A percentile compares a stretch with the other conserved stretches of the same genome.
Evolutionary conservation across 345 rosid genomes (phyloP).

Genomic region (Toxicodendron radicans): DNA sequence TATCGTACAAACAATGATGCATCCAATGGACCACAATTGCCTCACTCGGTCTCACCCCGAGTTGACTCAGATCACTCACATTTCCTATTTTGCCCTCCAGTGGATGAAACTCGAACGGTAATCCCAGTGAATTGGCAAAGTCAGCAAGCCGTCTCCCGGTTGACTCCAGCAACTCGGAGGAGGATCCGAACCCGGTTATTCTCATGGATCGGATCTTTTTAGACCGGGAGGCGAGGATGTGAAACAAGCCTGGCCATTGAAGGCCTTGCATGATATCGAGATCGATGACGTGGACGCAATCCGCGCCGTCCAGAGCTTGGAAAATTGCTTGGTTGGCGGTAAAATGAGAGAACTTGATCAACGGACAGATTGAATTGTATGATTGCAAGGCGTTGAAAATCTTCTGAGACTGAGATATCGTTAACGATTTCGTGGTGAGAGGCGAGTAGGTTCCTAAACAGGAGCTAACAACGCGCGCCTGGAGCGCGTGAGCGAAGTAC

Average conservation of each 20-base stretch:
- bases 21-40: conserved; percentile 93
- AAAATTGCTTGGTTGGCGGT: conserved; percentile 95
- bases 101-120: conserved; percentile 84
- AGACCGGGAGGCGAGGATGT: conserved; percentile 87
- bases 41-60: conserved; percentile 60
- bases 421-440: conserved; percentile 37
- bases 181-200: conserved; percentile 86
- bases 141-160: conserved; percentile 86
- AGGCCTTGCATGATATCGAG: conserved; percentile 98
- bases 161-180: conserved; percentile 71
- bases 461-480: conserved; percentile 80
- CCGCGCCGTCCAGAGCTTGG: conserved; percentile 81
- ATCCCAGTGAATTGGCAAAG: conserved; percentile 69
- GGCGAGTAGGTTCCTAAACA: conserved; percentile 58
- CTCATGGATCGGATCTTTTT: conserved; percentile 73
- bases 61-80: conserved; percentile 49
- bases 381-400: conserved; percentile 82
- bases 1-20: conserved; percentile 89
- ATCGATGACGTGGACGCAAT: conserved; percentile 84
- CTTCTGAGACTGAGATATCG: conserved; percentile 59
- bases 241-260: conserved; percentile 97
- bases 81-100: conserved; percentile 79
- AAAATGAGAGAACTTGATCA: conserved; percentile 88
- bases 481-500: conserved; percentile 83
- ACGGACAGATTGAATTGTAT: conserved; percentile 74